Evolutionary conservation across 768 basidiomycete species (phyloP), one percentile per base, ranked within the genome.

Genomic region (Gymnopilus junonius): DNA sequence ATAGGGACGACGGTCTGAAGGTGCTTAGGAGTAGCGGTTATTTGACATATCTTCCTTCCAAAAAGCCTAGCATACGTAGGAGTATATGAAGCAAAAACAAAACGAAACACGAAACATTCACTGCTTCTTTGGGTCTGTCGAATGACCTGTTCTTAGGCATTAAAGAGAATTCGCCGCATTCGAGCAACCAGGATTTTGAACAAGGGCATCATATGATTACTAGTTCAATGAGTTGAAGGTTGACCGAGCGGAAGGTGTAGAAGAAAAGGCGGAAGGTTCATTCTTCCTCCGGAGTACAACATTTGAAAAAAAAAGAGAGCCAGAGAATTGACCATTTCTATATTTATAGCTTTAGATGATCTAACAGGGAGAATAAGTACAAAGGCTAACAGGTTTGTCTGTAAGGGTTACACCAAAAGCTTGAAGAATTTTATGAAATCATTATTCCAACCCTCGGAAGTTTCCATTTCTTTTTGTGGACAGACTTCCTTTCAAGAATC

Each of bases 361-460:
- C 1, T 8, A 12, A 7, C 6, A 32, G 12, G 1, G 4, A 7
- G 25, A 20, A 45, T 0, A 17, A 50, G 29, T 17, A 27, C 12
- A 43, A 23, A n/a, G 2, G 48, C 73, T 31, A 64, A 85, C 83
- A 86, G 77, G 0, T 82, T 84, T 15, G 86, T 86, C 59, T 84
- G 0, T 65, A 63, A 1, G 84, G 82, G 71, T 91, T 83, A 12
- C 89, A 2, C 89, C 88, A 61, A 90, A 91, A 1, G 79, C 74
- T n/a, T 65, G 65, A 64, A 90, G 87, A 69, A 89, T 83, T 66
- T 83, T 79, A 58, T 87, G 81, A 0, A 90, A 80, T 88, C 88
- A 91, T 67, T 82, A 91, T 70, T 1, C 84, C 87, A 83, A 77
- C 70, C 85, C 82, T 88, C 86, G 86, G 15, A 85, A 71, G 65